phyloP scores from a whole-genome alignment of 225 moss, liverwort and hornwort genomes.

The Physcomitrium patens region DNA sequence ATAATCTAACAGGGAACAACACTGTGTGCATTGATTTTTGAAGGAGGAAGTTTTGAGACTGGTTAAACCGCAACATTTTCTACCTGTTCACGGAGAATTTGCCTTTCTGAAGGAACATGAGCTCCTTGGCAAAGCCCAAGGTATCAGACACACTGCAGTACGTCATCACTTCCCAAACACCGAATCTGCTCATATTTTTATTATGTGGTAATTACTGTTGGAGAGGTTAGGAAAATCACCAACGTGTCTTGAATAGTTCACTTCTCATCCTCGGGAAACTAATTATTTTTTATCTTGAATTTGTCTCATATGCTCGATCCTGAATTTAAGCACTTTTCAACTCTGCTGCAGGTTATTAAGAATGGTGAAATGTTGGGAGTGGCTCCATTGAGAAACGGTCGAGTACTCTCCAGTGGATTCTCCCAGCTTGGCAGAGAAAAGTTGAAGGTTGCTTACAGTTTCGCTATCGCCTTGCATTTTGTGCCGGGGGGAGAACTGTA shows the following conservation, averaged over 20 bases:
- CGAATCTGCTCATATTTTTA: not conserved
- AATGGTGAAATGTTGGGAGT: conserved; percentile 99
- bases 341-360: conserved; percentile 77
- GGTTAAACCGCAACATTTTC: conserved; percentile 96
- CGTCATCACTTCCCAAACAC: conserved; percentile 28
- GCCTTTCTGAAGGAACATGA: conserved; percentile 97
- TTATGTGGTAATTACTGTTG: not conserved
- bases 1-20: conserved; percentile 28
- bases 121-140: conserved; percentile 83
- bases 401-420: conserved; percentile 96
- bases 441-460: conserved; percentile 64
- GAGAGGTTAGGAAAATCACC: not conserved
- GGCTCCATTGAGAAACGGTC: conserved; percentile 93
- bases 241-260: not conserved
- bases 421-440: conserved; percentile 85
- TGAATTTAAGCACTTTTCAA: conserved; percentile 8
- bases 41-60: conserved; percentile 97
- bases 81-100: conserved; percentile 95
- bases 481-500: not conserved
- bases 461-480: conserved; percentile 5
- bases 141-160: conserved; percentile 93
- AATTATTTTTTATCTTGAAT: not conserved
- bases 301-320: not conserved
- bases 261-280: not conserved
- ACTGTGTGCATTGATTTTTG: conserved; percentile 29